Conservation (phyloP, 441 rosid species). For the Populus hybrid region DNA sequence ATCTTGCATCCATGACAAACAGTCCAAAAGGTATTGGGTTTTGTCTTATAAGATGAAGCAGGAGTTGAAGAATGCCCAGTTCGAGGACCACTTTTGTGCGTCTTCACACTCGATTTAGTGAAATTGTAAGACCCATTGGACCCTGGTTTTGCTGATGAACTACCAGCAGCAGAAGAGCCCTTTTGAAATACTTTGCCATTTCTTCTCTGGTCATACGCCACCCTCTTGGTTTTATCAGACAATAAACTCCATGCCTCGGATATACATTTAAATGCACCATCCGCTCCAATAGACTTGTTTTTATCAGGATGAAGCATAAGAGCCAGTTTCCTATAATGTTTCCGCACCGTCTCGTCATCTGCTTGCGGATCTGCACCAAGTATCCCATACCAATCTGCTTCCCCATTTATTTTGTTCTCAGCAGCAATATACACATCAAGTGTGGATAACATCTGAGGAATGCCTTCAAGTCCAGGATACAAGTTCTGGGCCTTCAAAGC, state of each 20-base stretch:
- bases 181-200: conserved; percentile 33
- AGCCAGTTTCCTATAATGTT: conserved; percentile 60
- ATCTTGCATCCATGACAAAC: conserved; percentile 55
- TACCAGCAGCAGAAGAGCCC: conserved; percentile 25
- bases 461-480: conserved; percentile 63
- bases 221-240: conserved; percentile 52
- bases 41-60: conserved; percentile 30
- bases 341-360: conserved; percentile 56
- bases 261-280: conserved; percentile 30
- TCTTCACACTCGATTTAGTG: conserved; percentile 33
- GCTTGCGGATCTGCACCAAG: conserved; percentile 53
- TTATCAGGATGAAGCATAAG: conserved; percentile 78
- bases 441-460: conserved; percentile 48
- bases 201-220: conserved; percentile 37
- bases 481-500: conserved; percentile 64
- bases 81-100: conserved; percentile 27
- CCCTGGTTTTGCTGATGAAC: conserved; percentile 32
- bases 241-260: conserved; percentile 69
- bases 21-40: conserved; percentile 69
- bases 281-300: conserved; percentile 51
- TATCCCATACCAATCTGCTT: conserved; percentile 68
- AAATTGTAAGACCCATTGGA: conserved; percentile 46
- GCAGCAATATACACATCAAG: conserved; percentile 61
- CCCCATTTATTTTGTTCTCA: conserved; percentile 56
- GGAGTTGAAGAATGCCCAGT: conserved; percentile 24